These are phyloP conservation scores for Aspergillus sclerotioniger DNA, from an alignment of 495 filamentous ascomycete genomes.

Conservation along the genomic window DNA sequence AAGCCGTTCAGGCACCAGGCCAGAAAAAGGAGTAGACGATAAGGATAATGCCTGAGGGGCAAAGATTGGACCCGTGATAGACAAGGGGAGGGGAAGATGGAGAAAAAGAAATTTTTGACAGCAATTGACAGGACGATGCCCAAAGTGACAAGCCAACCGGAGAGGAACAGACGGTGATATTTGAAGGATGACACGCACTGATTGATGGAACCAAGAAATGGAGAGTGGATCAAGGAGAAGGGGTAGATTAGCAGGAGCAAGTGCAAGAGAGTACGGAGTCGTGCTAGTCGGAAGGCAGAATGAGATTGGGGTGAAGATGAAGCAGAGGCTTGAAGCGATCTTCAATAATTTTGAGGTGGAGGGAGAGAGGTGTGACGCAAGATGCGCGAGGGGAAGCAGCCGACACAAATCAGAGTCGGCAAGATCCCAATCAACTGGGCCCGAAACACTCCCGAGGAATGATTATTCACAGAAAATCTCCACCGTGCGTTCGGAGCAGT, in stretches of 20 bases:
- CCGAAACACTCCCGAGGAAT: neutral
- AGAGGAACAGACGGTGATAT: neutral
- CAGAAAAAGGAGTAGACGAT: conserved; percentile 9
- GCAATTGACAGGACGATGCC: conserved; percentile 7
- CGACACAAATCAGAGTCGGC: conserved; percentile 1
- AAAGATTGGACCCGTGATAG: conserved; percentile 7
- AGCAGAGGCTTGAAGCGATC: neutral
- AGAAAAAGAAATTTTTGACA: conserved; percentile 2
- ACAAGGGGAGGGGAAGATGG: neutral
- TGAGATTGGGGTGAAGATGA: neutral
- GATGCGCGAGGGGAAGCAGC: neutral
- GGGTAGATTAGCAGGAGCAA: neutral
- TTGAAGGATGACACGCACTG: conserved; percentile 4
- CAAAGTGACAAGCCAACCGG: conserved; percentile 5
- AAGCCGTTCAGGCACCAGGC: conserved; percentile 14
- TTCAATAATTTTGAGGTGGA: neutral
- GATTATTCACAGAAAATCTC: neutral
- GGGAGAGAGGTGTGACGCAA: conserved; percentile 3
- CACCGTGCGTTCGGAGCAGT: neutral
- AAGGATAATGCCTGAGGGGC: conserved; percentile 8
- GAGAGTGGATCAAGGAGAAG: conserved; percentile 3
- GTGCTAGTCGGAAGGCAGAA: neutral
- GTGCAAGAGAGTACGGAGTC: neutral
- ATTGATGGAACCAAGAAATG: neutral
- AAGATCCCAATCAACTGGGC: neutral